Evolutionary conservation across 257 asterid species (phyloP).

Genomic region (Vinca minor): DNA sequence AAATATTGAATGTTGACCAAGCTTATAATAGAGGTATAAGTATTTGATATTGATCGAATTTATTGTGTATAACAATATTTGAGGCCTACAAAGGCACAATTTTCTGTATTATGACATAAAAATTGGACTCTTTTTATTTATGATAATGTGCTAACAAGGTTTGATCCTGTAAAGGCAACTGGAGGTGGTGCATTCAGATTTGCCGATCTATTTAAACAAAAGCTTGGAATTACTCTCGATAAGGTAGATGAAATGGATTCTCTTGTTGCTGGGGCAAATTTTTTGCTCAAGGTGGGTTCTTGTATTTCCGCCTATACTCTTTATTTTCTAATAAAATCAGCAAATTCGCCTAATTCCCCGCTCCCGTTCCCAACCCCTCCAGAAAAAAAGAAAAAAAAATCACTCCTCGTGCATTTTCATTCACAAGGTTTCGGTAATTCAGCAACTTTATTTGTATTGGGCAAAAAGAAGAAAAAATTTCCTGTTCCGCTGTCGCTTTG

Average conservation of each 20-base stretch:
- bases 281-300: slow-evolving; percentile 72
- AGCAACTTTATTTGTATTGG: neutral
- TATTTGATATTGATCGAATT: neutral
- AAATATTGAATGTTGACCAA: slow-evolving; percentile 12
- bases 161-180: slow-evolving; percentile 66
- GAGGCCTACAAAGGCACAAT: neutral
- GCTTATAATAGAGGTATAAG: neutral
- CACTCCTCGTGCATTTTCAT: neutral
- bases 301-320: too few relatives aligned
- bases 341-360: too few relatives aligned
- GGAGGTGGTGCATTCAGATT: slow-evolving; percentile 98
- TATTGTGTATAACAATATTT: neutral
- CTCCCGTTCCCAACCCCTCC: too few relatives aligned
- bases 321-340: too few relatives aligned
- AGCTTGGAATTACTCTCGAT: slow-evolving; percentile 76
- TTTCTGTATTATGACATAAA: neutral
- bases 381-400: too few relatives aligned
- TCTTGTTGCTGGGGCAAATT: slow-evolving; percentile 92
- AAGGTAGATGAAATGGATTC: slow-evolving; percentile 93
- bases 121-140: neutral
- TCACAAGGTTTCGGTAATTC: neutral
- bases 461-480: neutral
- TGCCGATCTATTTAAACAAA: slow-evolving; percentile 76
- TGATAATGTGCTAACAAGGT: slow-evolving; percentile 19
- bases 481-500: neutral